These are phyloP conservation scores for Xylariales sp. DNA, from an alignment of 2,329 filamentous ascomycete genomes.

Conservation along the genomic window DNA sequence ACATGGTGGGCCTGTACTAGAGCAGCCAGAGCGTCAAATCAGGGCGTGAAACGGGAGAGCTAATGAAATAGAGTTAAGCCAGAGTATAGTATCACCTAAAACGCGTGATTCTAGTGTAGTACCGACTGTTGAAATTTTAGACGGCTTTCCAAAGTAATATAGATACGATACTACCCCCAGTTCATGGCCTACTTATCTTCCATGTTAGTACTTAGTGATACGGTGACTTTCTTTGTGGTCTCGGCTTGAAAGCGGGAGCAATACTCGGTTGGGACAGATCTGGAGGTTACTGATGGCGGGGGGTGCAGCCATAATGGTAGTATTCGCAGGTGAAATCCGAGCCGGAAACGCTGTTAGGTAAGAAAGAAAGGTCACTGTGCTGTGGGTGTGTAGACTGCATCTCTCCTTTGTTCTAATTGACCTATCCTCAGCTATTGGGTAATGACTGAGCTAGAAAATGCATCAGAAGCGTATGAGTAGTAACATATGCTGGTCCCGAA, in stretches of 20 bases:
- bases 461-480: neutral
- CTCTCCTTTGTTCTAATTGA: neutral
- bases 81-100: neutral
- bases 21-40: neutral
- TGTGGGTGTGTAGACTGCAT: neutral
- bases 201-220: neutral
- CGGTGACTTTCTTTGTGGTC: neutral
- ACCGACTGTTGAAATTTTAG: neutral
- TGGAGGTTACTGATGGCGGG: neutral
- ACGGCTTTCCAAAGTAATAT: neutral
- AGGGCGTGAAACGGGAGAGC: neutral
- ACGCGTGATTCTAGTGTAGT: neutral
- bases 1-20: neutral
- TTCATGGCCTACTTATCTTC: neutral
- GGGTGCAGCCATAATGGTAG: neutral
- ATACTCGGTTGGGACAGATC: constrained; percentile 2
- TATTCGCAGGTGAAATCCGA: neutral
- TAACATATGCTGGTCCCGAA: neutral
- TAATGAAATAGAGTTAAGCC: neutral
- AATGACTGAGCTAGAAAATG: neutral
- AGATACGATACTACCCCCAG: neutral
- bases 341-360: neutral
- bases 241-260: constrained; percentile 9
- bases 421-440: neutral
- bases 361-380: neutral